Conservation (phyloP, 2,329 filamentous ascomycete species). For the Alternaria sp. region DNA sequence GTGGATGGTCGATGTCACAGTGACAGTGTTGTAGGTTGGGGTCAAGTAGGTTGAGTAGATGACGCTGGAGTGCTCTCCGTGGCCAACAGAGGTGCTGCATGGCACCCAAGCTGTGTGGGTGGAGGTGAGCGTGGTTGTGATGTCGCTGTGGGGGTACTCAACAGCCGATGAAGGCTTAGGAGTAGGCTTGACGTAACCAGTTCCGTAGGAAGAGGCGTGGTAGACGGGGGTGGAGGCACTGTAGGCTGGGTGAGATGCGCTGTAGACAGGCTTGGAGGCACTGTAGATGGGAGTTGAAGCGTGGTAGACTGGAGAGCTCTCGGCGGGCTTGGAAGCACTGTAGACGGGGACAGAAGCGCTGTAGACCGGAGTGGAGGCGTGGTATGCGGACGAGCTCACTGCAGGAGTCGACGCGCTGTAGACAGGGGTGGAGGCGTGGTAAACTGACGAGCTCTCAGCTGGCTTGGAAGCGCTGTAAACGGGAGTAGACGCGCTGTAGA, state of each 20-base stretch:
- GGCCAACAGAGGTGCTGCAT: conserved; percentile 45
- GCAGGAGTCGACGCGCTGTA: conserved; percentile 1
- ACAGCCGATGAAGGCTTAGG: conserved; percentile 13
- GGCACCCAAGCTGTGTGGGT: conserved; percentile 47
- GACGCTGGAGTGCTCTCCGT: conserved; percentile 32
- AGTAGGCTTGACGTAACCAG: conserved; percentile 2
- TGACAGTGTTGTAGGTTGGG: conserved; percentile 38
- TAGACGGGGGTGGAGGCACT: conserved; percentile 3
- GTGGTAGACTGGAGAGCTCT: not conserved
- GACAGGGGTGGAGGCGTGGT: not conserved
- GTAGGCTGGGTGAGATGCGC: not conserved
- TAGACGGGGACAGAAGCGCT: not conserved
- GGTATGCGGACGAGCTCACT: not conserved
- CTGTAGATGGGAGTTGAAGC: not conserved
- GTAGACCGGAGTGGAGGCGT: not conserved
- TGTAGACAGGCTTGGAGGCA: not conserved
- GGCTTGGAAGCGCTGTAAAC: not conserved
- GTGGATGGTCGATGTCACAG: conserved; percentile 37
- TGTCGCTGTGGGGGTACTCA: conserved; percentile 17
- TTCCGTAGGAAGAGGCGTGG: conserved; percentile 17
- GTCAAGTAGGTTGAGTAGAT: conserved; percentile 50
- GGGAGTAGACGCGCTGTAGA: not conserved
- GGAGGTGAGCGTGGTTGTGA: conserved; percentile 33
- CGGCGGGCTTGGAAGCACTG: not conserved
- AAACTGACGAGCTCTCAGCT: not conserved